These are phyloP conservation scores for Arabidopsis hybrid DNA, from an alignment of 441 rosid genomes.

Conservation along the genomic window DNA sequence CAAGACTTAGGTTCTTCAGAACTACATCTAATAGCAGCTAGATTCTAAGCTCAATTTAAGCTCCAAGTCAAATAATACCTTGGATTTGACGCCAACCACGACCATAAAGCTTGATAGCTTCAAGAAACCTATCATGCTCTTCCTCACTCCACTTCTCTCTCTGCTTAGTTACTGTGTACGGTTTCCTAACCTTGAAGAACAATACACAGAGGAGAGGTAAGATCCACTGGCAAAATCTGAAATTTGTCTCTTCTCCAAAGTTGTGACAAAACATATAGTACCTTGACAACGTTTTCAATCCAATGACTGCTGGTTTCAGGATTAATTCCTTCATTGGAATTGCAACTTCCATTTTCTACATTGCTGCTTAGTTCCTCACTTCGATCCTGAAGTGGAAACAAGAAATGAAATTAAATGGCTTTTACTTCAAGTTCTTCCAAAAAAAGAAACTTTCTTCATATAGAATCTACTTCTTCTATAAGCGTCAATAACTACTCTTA, in stretches of 20 bases:
- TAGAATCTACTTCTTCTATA: neutral
- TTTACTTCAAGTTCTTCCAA: neutral
- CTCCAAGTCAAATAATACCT: slow-evolving; percentile 46
- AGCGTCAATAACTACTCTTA: neutral
- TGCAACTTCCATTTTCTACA: slow-evolving; percentile 35
- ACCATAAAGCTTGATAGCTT: slow-evolving; percentile 81
- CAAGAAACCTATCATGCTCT: slow-evolving; percentile 86
- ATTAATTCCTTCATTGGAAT: slow-evolving; percentile 33
- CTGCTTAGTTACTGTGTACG: slow-evolving; percentile 82
- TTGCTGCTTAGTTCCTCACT: slow-evolving; percentile 40
- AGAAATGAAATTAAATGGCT: neutral
- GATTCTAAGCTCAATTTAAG: neutral
- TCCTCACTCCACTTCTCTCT: slow-evolving; percentile 92
- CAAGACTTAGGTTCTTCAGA: neutral
- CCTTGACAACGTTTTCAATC: slow-evolving; percentile 33
- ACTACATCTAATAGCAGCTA: neutral
- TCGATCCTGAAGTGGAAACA: slow-evolving; percentile 30
- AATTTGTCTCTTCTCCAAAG: no score
- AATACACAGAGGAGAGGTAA: neutral
- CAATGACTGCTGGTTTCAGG: slow-evolving; percentile 23
- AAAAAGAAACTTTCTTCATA: neutral
- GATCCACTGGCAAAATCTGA: neutral
- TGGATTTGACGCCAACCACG: slow-evolving; percentile 87
- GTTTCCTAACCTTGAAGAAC: slow-evolving; percentile 66
- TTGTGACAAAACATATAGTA: neutral